Base-by-base conservation (phyloP, 108 stramenopile species). In the Skeletonema tropicum region DNA sequence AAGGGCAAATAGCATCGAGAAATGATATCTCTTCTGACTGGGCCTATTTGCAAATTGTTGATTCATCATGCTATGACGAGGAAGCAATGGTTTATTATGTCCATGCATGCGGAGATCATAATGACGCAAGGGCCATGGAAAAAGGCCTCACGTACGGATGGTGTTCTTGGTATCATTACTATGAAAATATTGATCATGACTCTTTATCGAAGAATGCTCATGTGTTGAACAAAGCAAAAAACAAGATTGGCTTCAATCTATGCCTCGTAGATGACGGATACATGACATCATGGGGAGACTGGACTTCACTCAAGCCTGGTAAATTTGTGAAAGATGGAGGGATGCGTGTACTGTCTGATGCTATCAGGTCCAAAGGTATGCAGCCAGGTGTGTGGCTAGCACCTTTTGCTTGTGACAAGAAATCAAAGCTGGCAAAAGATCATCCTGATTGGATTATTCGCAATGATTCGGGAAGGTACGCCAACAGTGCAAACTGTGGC, bases 121-220 rank as follows among this genome's bases (percentile, higher is more conserved):
- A 97, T 66, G 76, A 86, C 45, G 92, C 92, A 15, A 64, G 79
- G 21, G 91, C 93, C 9, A 75, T 93, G 69, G 86, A 90, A 33
- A 89, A 93, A 75, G 87, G 87, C 9, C 71, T 94, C 17, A 78
- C 94, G 23, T 87, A 86, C 9, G 95, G 97, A 39, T 97, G 97
- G 97, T 97, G 97, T 71, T 86, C 84, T 49, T 97, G 97, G 97
- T 97, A 97, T 68, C 93, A 96, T 77, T 96, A 93, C 66, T 97
- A 96, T 64, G 89, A 91, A 59, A 79, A 95, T 61, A 97, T 97
- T 62, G 82, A 91, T 39, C 92, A 89, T 59, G 82, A 73, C 29
- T 86, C 76, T n/a, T 65, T 97, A 42, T 58, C 85, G 15, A 71
- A 80, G 35, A 97, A 97, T 81, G 91, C 93, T 74, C 66, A 70